These are phyloP conservation scores for Talaromyces sp. DNA, from an alignment of 2,329 filamentous ascomycete genomes.

Conservation along the genomic window DNA sequence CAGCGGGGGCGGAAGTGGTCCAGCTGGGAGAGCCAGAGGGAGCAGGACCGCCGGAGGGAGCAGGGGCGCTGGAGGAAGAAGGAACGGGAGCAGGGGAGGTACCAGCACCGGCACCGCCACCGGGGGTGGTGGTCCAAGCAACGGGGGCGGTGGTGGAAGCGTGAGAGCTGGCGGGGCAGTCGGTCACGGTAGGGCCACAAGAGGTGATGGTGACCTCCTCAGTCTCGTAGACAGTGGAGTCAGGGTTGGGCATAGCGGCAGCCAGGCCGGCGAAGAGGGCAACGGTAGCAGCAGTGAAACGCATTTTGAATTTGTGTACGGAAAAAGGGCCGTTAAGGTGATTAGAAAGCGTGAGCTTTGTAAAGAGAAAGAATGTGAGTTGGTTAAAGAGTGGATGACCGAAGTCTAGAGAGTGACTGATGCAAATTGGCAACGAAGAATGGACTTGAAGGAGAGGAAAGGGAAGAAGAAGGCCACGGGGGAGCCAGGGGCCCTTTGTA, in stretches of 20 bases:
- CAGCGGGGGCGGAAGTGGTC: constrained; percentile 14
- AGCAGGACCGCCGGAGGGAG: constrained; percentile 13
- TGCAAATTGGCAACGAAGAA: constrained; percentile 35
- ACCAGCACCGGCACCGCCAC: constrained; percentile 19
- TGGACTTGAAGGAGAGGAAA: constrained; percentile 35
- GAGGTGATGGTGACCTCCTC: constrained; percentile 65
- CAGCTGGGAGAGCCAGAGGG: constrained; percentile 8
- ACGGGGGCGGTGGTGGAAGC: constrained; percentile 21
- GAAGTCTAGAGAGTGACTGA: constrained; percentile 44
- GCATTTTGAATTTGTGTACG: constrained; percentile 42
- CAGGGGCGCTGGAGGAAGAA: not conserved
- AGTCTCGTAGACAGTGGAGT: constrained; percentile 59
- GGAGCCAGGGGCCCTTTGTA: constrained; percentile 39
- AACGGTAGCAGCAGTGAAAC: constrained; percentile 46
- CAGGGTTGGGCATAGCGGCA: constrained; percentile 38
- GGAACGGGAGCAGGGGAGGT: constrained; percentile 6
- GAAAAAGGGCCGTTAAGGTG: constrained; percentile 36
- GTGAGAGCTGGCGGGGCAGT: constrained; percentile 54
- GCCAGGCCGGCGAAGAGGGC: constrained; percentile 47
- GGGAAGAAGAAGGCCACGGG: constrained; percentile 25
- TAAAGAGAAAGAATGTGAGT: constrained; percentile 11
- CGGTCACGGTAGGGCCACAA: constrained; percentile 61
- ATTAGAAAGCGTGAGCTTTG: constrained; percentile 30
- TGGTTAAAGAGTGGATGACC: constrained; percentile 37
- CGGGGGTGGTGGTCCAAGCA: constrained; percentile 20